Evolutionary conservation across 176 grass and related monocot species (phyloP).

Genomic region (Zoysia japonica): DNA sequence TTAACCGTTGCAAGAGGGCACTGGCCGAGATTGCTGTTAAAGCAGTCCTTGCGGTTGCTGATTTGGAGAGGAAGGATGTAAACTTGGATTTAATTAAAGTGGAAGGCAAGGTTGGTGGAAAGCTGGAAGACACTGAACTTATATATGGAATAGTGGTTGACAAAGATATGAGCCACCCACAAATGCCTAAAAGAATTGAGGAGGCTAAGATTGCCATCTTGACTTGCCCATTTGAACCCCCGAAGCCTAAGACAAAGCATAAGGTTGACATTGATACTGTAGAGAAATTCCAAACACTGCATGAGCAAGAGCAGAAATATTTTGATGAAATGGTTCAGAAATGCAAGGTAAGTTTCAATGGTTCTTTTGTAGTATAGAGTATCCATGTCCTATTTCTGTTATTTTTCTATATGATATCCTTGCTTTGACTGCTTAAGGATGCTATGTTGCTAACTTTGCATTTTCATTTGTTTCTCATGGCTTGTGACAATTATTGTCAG

Average conservation of each 20-base stretch:
- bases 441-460: conserved; percentile 6
- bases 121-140: conserved; percentile 92
- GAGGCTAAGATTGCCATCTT: conserved; percentile 92
- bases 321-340: conserved; percentile 99
- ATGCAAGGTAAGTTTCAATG: conserved; percentile 72
- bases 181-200: conserved; percentile 98
- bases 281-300: conserved; percentile 85
- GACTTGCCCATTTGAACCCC: conserved; percentile 97
- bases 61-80: conserved; percentile 97
- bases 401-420: conserved; percentile 8
- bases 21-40: conserved; percentile 90
- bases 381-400: conserved; percentile 8
- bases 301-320: conserved; percentile 81
- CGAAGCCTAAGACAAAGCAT: conserved; percentile 99
- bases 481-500: background rate
- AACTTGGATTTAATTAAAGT: conserved; percentile 97
- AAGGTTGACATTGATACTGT: conserved; percentile 99
- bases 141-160: conserved; percentile 89
- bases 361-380: background rate
- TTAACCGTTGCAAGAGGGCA: conserved; percentile 73
- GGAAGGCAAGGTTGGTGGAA: conserved; percentile 94
- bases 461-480: background rate
- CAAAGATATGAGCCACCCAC: conserved; percentile 99
- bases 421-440: background rate
- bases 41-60: conserved; percentile 92